Evolutionary conservation across 2,329 filamentous ascomycete species (phyloP).

Genomic region (Ceratocystis colombiana): DNA sequence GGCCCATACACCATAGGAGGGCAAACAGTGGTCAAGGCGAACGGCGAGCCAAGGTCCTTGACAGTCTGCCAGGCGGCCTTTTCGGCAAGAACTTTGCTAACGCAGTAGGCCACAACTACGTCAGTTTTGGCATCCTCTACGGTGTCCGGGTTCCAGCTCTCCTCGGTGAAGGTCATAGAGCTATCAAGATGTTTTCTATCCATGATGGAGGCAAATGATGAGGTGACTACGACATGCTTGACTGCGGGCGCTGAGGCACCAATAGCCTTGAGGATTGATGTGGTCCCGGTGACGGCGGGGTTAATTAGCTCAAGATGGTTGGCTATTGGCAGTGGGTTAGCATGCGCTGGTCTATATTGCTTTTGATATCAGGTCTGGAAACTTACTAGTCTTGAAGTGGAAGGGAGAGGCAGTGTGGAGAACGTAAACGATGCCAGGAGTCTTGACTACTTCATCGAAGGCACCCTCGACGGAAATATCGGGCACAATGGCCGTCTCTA

Average conservation of each 20-base stretch:
- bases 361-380: not conserved
- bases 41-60: constrained; percentile 35
- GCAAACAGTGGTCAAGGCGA: constrained; percentile 45
- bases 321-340: constrained; percentile 28
- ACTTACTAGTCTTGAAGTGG: constrained; percentile 42
- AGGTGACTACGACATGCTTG: constrained; percentile 58
- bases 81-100: constrained; percentile 47
- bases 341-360: not conserved
- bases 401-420: constrained; percentile 53
- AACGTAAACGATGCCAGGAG: constrained; percentile 40
- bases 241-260: constrained; percentile 49
- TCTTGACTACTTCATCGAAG: constrained; percentile 52
- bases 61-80: constrained; percentile 46
- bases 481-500: constrained; percentile 53
- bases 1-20: constrained; percentile 49
- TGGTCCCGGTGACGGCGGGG: constrained; percentile 50
- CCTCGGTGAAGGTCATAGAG: constrained; percentile 36
- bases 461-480: constrained; percentile 66
- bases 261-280: constrained; percentile 61
- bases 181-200: constrained; percentile 33
- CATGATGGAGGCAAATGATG: constrained; percentile 46
- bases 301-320: constrained; percentile 47
- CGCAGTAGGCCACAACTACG: constrained; percentile 42
- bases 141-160: constrained; percentile 46
- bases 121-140: constrained; percentile 37